These are phyloP conservation scores for Taphrina deformans DNA, from an alignment of 1,139 yeast genomes.

Conservation along the genomic window DNA sequence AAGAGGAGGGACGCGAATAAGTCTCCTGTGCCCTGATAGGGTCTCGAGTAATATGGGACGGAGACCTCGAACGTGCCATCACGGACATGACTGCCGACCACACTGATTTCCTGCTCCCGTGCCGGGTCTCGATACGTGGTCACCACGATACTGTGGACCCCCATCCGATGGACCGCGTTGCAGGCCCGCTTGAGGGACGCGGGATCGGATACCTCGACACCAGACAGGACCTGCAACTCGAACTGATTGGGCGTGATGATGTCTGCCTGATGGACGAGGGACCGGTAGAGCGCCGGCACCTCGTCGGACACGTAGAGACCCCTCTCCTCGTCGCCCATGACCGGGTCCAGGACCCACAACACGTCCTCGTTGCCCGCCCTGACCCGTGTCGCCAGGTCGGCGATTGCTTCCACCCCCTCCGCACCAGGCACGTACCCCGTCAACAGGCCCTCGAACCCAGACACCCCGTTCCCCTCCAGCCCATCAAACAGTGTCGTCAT, in stretches of 20 bases:
- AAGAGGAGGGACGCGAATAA: conserved; percentile 63
- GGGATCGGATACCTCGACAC: conserved; percentile 51
- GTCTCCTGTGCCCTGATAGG: conserved; percentile 93
- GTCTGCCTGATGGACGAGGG: conserved; percentile 56
- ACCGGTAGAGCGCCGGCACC: conserved; percentile 65
- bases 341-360: conserved; percentile 81
- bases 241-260: conserved; percentile 88
- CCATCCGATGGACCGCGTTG: conserved; percentile 53
- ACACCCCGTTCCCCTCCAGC: conserved; percentile 48
- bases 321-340: conserved; percentile 86
- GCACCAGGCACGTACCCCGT: conserved; percentile 74
- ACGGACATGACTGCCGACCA: conserved; percentile 5
- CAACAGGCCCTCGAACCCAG: conserved; percentile 59
- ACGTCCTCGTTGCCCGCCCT: conserved; percentile 40
- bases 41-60: conserved; percentile 62
- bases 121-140: conserved; percentile 55
- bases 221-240: conserved; percentile 60
- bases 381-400: conserved; percentile 48
- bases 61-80: conserved; percentile 47
- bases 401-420: conserved; percentile 54
- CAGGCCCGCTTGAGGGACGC: conserved; percentile 54
- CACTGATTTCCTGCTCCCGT: conserved; percentile 35
- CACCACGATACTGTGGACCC: conserved; percentile 65
- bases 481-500: conserved; percentile 53
- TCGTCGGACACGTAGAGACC: conserved; percentile 68